phyloP scores from a whole-genome alignment of 1,284 basidiomycete species.

The Xerocomus amazonicus region DNA sequence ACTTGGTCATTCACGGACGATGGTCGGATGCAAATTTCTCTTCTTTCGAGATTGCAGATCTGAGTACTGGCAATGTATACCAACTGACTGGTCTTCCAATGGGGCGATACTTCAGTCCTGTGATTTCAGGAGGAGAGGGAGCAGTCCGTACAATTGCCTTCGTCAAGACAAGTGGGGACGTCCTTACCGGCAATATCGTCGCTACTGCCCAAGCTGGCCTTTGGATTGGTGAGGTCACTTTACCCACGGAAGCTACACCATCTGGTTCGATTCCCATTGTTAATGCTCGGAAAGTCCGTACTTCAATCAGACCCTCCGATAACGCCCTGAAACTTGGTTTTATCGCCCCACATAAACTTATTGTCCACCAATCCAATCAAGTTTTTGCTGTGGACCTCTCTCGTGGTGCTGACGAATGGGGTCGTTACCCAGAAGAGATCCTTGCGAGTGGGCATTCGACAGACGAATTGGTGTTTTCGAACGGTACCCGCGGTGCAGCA shows the following conservation, averaged over 20 bases:
- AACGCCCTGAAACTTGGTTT: slow-evolving; percentile 48
- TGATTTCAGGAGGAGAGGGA: slow-evolving; percentile 44
- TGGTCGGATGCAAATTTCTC: slow-evolving; percentile 67
- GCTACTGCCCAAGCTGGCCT: slow-evolving; percentile 61
- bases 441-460: slow-evolving; percentile 56
- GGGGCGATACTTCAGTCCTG: slow-evolving; percentile 61
- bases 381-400: slow-evolving; percentile 55
- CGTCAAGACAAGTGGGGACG: slow-evolving; percentile 55
- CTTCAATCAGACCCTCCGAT: slow-evolving; percentile 39
- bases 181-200: slow-evolving; percentile 58
- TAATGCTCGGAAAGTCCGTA: slow-evolving; percentile 43
- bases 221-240: slow-evolving; percentile 55
- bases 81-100: slow-evolving; percentile 54
- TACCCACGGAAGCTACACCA: slow-evolving; percentile 37
- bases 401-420: slow-evolving; percentile 42
- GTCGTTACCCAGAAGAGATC: slow-evolving; percentile 46
- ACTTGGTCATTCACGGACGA: slow-evolving; percentile 58
- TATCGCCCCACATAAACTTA: slow-evolving; percentile 44
- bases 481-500: slow-evolving; percentile 40
- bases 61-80: slow-evolving; percentile 42
- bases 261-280: slow-evolving; percentile 33
- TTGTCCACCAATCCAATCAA: slow-evolving; percentile 53
- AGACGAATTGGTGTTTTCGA: slow-evolving; percentile 48
- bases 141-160: slow-evolving; percentile 54
- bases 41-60: slow-evolving; percentile 59